Evolutionary conservation across 192 early-diverging fungal species (phyloP).

Genomic region (Podila epicladia): DNA sequence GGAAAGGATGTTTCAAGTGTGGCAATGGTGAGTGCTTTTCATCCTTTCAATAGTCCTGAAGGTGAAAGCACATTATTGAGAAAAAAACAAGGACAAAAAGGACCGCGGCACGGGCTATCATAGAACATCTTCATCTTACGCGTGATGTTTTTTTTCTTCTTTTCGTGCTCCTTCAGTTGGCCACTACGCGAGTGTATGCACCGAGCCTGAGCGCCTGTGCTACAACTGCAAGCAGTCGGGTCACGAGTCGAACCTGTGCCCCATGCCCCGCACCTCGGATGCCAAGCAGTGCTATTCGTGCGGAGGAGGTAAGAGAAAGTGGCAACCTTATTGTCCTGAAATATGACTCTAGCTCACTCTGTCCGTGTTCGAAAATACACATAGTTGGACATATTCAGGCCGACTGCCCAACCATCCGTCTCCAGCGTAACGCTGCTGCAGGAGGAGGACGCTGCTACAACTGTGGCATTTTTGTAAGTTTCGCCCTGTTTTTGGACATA

Average conservation of each 20-base stretch:
- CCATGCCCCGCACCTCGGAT: conserved; percentile 56
- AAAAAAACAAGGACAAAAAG: neutral
- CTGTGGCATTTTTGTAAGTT: conserved; percentile 62
- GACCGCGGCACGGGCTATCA: neutral
- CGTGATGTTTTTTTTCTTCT: neutral
- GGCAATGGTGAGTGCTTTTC: conserved; percentile 56
- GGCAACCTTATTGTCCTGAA: neutral
- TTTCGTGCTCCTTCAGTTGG: conserved; percentile 46
- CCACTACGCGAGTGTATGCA: conserved; percentile 61
- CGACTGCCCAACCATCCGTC: conserved; percentile 58
- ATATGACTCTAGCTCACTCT: no score
- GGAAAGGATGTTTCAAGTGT: conserved; percentile 66
- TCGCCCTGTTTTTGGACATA: no score
- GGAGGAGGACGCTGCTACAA: conserved; percentile 52
- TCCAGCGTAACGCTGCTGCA: conserved; percentile 32
- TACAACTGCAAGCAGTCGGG: conserved; percentile 67
- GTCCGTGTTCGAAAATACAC: neutral
- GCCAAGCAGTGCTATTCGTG: conserved; percentile 63
- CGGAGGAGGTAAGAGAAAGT: conserved; percentile 55
- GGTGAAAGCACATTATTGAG: neutral
- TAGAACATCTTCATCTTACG: neutral
- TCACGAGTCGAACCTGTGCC: conserved; percentile 60
- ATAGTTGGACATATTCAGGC: conserved; percentile 65
- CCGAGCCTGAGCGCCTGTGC: conserved; percentile 61
- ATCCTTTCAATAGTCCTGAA: neutral